A percentile compares a stretch with the other conserved stretches of the same genome.
These are phyloP conservation scores for Astragalus membranaceus DNA, from an alignment of 306 rosid species.

Conservation along the genomic window DNA sequence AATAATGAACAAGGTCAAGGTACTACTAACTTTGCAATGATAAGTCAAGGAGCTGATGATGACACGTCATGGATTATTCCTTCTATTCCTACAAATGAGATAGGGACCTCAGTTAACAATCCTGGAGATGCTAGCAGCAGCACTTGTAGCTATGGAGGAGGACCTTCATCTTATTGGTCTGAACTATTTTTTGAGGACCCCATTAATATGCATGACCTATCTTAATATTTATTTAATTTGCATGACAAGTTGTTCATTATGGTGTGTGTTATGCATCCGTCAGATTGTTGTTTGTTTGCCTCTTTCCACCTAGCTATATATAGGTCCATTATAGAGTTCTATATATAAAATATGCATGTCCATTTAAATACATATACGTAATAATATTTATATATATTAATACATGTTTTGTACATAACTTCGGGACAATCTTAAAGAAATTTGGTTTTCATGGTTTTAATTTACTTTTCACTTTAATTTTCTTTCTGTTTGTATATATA, in stretches of 20 bases:
- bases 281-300: slow-evolving; percentile 14
- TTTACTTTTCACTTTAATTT: background rate
- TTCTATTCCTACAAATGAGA: slow-evolving; percentile 26
- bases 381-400: background rate
- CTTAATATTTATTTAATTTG: slow-evolving; percentile 28
- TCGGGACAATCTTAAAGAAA: background rate
- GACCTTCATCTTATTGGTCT: slow-evolving; percentile 53
- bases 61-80: slow-evolving; percentile 30
- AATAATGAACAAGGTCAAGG: slow-evolving; percentile 37
- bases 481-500: too few relatives aligned
- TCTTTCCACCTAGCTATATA: slow-evolving; percentile 6
- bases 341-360: background rate
- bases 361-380: background rate
- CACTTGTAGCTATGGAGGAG: slow-evolving; percentile 52
- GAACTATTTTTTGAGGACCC: slow-evolving; percentile 43
- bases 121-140: slow-evolving; percentile 51
- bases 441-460: background rate
- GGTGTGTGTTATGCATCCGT: slow-evolving; percentile 13
- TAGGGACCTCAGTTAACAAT: slow-evolving; percentile 15
- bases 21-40: slow-evolving; percentile 33
- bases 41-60: slow-evolving; percentile 38
- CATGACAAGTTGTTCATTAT: slow-evolving; percentile 8
- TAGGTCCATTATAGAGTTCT: background rate
- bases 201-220: slow-evolving; percentile 33
- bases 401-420: slow-evolving; percentile 31